A percentile compares a stretch with the other conserved stretches of the same genome.
phyloP scores from a whole-genome alignment of 257 asterid genomes.

The Linaria vulgaris region DNA sequence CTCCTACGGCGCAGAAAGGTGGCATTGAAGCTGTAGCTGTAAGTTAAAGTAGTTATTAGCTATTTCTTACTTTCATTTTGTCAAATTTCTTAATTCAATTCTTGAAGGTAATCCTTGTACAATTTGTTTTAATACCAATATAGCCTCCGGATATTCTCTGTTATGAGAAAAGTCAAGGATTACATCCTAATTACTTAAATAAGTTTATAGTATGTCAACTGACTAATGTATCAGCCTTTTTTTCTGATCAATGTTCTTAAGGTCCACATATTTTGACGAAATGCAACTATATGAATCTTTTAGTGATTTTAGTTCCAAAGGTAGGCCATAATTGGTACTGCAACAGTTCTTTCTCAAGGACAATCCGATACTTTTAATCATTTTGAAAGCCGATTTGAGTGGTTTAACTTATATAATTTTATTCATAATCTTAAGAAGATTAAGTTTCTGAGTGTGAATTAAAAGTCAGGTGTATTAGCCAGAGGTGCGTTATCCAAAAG shows the following conservation, averaged over 20 bases:
- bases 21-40: constrained; percentile 71
- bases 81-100: constrained; percentile 12
- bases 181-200: neutral
- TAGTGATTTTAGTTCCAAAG: no score
- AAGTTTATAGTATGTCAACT: constrained; percentile 1
- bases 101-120: constrained; percentile 4
- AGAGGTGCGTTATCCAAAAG: no score
- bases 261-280: no score
- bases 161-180: constrained; percentile 16
- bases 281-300: no score
- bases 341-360: neutral
- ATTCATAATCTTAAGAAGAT: no score
- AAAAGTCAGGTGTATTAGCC: no score
- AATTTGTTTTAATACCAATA: neutral
- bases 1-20: constrained; percentile 50
- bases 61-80: neutral
- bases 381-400: neutral
- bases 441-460: no score
- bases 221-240: neutral
- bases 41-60: constrained; percentile 32
- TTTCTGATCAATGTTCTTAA: neutral
- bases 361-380: neutral
- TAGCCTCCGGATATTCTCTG: neutral
- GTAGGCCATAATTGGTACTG: neutral
- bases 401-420: neutral